Conservation (phyloP, 768 basidiomycete genomes). For the Leccinum fibrillosum region DNA sequence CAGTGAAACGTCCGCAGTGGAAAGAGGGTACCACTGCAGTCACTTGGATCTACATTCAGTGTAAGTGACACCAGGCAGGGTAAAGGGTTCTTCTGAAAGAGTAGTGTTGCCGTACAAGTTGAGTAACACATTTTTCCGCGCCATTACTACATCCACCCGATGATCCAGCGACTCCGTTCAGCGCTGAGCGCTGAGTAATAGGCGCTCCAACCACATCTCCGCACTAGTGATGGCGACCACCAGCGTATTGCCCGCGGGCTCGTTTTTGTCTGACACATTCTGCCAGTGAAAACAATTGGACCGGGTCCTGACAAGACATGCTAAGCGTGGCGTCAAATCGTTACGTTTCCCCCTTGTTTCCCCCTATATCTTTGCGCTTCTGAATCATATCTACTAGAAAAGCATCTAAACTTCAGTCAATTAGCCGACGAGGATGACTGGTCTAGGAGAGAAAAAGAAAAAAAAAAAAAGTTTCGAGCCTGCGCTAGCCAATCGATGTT, state of each 20-base stretch:
- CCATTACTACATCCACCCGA: background rate
- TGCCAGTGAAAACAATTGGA: background rate
- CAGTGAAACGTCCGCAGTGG: background rate
- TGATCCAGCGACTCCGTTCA: background rate
- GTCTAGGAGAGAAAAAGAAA: too few species aligned
- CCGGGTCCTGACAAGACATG: background rate
- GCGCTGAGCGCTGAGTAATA: background rate
- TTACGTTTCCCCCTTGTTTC: background rate
- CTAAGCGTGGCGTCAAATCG: background rate
- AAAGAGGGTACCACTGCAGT: background rate
- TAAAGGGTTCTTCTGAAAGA: background rate
- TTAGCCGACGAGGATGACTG: too few species aligned
- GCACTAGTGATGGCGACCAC: background rate
- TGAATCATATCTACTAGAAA: too few species aligned
- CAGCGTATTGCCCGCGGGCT: background rate
- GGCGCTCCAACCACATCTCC: background rate
- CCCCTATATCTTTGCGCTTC: background rate
- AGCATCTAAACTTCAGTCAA: too few species aligned
- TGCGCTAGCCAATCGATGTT: too few species aligned
- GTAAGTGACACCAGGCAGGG: background rate
- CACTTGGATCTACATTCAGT: background rate
- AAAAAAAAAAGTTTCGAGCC: too few species aligned
- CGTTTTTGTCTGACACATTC: background rate
- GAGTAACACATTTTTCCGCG: background rate
- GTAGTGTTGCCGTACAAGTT: background rate